phyloP scores from a whole-genome alignment of 768 basidiomycete genomes.

The Cystobasidium tubakii region DNA sequence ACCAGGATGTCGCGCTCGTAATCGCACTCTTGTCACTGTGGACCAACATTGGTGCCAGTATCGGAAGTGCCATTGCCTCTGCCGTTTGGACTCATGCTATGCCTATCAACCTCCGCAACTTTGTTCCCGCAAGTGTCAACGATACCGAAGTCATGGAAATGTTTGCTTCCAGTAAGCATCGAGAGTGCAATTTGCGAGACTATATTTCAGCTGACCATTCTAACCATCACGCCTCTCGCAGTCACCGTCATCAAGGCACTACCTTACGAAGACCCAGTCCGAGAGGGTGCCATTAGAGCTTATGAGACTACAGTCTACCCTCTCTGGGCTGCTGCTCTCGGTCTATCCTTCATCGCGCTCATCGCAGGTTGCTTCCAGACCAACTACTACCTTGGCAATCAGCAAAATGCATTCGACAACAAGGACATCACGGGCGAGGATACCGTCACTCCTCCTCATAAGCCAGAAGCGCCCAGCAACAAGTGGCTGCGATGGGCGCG shows the following conservation, averaged over 20 bases:
- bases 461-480: neutral
- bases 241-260: conserved; percentile 39
- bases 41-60: conserved; percentile 48
- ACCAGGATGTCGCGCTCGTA: conserved; percentile 50
- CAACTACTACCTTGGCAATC: conserved; percentile 49
- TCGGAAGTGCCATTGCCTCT: conserved; percentile 48
- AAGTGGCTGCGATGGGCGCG: neutral
- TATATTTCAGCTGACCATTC: too few relatives aligned
- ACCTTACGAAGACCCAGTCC: conserved; percentile 30
- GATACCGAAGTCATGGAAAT: conserved; percentile 46
- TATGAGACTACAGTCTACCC: conserved; percentile 44
- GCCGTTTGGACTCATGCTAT: conserved; percentile 46
- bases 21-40: conserved; percentile 49
- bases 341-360: conserved; percentile 47
- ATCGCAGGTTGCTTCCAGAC: conserved; percentile 46
- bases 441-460: conserved; percentile 7
- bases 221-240: too few relatives aligned
- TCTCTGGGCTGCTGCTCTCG: conserved; percentile 47
- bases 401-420: conserved; percentile 47
- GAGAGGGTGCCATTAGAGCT: conserved; percentile 33
- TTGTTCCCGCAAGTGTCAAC: conserved; percentile 46
- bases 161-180: conserved; percentile 43
- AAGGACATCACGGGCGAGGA: conserved; percentile 32
- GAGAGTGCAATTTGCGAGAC: too few relatives aligned
- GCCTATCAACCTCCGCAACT: conserved; percentile 43